phyloP scores from a whole-genome alignment of 2,329 filamentous ascomycete species.

The Alternaria consortialis region DNA sequence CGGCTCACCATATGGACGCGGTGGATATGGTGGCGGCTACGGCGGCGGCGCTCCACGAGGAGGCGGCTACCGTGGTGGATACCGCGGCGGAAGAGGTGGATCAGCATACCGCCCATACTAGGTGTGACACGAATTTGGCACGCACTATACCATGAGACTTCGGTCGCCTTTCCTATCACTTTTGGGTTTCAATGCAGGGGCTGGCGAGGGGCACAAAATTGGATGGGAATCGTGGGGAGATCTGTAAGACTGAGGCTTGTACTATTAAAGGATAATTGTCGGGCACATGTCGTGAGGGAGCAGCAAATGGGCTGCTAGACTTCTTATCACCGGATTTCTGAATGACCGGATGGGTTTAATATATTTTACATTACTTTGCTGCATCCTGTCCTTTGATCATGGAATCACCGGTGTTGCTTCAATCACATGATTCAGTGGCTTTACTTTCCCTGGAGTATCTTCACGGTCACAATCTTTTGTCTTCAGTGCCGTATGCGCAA shows the following conservation, averaged over 20 bases:
- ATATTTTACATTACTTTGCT: constrained; percentile 5
- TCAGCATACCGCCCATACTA: constrained; percentile 31
- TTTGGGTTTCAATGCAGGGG: background rate
- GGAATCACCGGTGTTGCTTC: rapidly evolving
- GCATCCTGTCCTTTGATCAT: background rate
- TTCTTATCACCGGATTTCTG: constrained; percentile 2
- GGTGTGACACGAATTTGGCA: background rate
- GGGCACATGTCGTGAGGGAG: constrained; percentile 5
- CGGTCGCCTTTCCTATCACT: constrained; percentile 4
- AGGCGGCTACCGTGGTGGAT: constrained; percentile 54
- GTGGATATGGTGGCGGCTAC: constrained; percentile 42
- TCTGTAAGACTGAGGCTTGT: constrained; percentile 14
- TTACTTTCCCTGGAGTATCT: background rate
- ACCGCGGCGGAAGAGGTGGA: constrained; percentile 43
- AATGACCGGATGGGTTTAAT: constrained; percentile 11
- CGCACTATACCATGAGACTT: background rate
- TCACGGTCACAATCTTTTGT: background rate
- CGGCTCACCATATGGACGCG: constrained; percentile 57
- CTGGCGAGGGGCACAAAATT: constrained; percentile 13
- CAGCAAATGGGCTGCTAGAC: constrained; percentile 1
- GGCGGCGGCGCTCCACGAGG: constrained; percentile 50
- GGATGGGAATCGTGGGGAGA: constrained; percentile 13
- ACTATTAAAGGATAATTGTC: constrained; percentile 11
- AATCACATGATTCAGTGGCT: background rate
- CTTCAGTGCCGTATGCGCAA: background rate